Evolutionary conservation across 371 early-diverging fungal genomes (phyloP).

Genomic region (Apophysomyces ossiformis): DNA sequence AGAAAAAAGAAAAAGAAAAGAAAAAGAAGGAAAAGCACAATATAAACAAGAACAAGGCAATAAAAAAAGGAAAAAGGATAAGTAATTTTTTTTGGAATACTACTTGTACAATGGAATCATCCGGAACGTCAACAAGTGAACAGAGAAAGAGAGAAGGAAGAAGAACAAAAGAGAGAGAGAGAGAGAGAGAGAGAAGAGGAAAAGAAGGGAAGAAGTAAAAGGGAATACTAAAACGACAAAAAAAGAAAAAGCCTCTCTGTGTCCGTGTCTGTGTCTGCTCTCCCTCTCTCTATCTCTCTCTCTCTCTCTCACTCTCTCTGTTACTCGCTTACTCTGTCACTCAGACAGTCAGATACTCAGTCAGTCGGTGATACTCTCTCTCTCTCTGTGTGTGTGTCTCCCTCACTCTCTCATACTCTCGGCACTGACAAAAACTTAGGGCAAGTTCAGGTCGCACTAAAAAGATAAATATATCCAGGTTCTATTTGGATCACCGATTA

Average conservation of each 20-base stretch:
- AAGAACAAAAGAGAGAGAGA: conserved; percentile 2
- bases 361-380: too few relatives aligned
- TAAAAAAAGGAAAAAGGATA: not conserved
- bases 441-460: not conserved
- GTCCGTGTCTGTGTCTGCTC: too few relatives aligned
- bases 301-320: too few relatives aligned
- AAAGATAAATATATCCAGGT: not conserved
- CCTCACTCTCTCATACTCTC: not conserved
- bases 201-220: conserved; percentile 1
- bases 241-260: too few relatives aligned
- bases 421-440: conserved; percentile 6
- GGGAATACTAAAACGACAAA: not conserved
- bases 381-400: too few relatives aligned
- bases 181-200: conserved; percentile 7
- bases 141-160: not conserved
- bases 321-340: too few relatives aligned
- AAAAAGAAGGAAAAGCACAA: not conserved
- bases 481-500: not conserved
- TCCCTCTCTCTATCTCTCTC: too few relatives aligned
- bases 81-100: too few relatives aligned
- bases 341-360: too few relatives aligned
- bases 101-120: conserved; percentile 1
- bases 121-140: not conserved
- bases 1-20: not conserved
- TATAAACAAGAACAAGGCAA: not conserved